Conservation (phyloP, 495 filamentous ascomycete species). For the Penicillium salamii region DNA sequence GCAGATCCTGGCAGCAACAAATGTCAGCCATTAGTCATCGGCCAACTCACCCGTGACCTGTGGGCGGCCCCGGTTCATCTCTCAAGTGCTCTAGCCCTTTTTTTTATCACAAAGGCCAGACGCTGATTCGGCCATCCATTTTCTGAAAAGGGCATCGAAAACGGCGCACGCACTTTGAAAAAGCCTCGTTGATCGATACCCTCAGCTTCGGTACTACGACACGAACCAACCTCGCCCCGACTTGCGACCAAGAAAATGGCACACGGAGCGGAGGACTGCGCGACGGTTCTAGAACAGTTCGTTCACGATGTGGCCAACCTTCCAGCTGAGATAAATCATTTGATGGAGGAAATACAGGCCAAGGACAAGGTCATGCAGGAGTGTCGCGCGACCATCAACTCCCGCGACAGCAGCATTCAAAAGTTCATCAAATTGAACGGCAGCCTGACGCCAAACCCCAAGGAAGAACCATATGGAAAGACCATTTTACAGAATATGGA, state of each 20-base stretch:
- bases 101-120: background rate
- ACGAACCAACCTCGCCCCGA: background rate
- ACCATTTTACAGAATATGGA: conserved; percentile 70
- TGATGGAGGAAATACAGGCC: conserved; percentile 90
- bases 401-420: conserved; percentile 78
- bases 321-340: conserved; percentile 84
- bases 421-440: conserved; percentile 87
- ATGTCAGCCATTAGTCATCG: too few relatives aligned
- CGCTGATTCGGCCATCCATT: background rate
- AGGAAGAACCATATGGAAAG: conserved; percentile 72
- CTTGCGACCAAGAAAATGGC: conserved; percentile 27
- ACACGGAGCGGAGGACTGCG: conserved; percentile 66
- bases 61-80: too few relatives aligned
- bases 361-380: conserved; percentile 82
- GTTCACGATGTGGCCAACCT: conserved; percentile 87
- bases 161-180: background rate
- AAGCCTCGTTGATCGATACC: background rate
- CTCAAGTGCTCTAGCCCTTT: too few relatives aligned
- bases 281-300: conserved; percentile 88
- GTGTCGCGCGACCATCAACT: conserved; percentile 67
- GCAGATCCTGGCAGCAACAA: too few relatives aligned
- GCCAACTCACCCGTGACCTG: too few relatives aligned
- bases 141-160: background rate
- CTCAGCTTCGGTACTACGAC: background rate
- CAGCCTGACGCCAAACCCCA: conserved; percentile 75